Base-by-base conservation (phyloP, 768 basidiomycete genomes). In the Mrakia blollopis region DNA sequence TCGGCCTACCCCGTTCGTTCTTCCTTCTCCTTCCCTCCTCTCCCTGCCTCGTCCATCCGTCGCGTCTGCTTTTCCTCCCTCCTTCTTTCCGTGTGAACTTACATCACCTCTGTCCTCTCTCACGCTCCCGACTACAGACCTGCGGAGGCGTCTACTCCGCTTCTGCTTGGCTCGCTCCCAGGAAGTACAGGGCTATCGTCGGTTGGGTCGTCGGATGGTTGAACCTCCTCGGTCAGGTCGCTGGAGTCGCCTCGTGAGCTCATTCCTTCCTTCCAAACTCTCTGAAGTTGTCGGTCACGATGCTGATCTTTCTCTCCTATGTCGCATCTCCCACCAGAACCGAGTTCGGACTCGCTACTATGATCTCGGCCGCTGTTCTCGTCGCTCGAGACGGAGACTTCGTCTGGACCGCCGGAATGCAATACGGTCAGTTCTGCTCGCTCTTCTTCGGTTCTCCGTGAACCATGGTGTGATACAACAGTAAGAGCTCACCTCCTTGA, bases 361-460 rank as follows among this genome's bases (percentile, higher is more conserved):
- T 83, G 82, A 83, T 82, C 78, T 81, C 90, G 85, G 89, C 89
- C n/a, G 92, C 92, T 5, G 90, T 90, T 30, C 75, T 78, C 37
- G 65, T 82, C 23, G 81, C 80, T 39, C 76, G 88, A 86, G 87
- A 88, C 73, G 89, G 88, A 14, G 82, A 88, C 72, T 90, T 88
- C 80, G 85, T 84, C 37, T 86, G 92, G 32, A 89, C 90, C 3
- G 81, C 87, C 57, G 90, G 90, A 32, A 92, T 91, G 85, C 87
- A 88, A 91, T 94, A 63, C 91, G 91, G 25, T 86, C 93, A 32
- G 93, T 92, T 93, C 35, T 92, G 91, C 83, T 85, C 86, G 1
- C 92, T 87, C 7, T 85, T 94, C 32, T 86, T 94, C 25, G 80
- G 90, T 41, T 83, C 93, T 54, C 92, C 94, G 82, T n/a, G n/a